Conservation (phyloP, 2,329 filamentous ascomycete genomes). For the Calonectria fujianensis region DNA sequence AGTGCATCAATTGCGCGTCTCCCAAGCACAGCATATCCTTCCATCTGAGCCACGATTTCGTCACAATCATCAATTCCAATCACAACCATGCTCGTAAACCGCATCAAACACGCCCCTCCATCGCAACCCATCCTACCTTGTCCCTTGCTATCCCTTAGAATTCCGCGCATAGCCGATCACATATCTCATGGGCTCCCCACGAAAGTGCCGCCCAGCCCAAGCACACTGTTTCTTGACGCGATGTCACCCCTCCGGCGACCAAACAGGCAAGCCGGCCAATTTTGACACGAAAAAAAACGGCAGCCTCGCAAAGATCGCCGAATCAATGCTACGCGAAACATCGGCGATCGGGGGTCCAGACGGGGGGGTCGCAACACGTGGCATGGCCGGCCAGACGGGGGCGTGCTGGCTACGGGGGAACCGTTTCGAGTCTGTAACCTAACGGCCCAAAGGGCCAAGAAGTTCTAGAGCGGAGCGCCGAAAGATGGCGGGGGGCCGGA, state of each 20-base stretch:
- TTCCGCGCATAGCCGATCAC: constrained; percentile 5
- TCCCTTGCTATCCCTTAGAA: background rate
- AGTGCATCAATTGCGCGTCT: background rate
- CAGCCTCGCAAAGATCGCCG: constrained; percentile 14
- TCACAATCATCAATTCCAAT: background rate
- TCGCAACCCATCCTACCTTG: background rate
- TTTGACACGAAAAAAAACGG: background rate
- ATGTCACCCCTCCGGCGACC: constrained; percentile 12
- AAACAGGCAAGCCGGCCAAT: constrained; percentile 19
- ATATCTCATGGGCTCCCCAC: background rate
- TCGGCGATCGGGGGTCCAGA: constrained; percentile 1
- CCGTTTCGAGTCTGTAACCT: background rate
- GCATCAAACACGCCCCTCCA: background rate
- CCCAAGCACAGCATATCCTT: background rate
- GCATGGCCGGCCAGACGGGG: constrained; percentile 17
- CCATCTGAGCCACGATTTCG: background rate
- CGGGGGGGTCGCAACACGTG: constrained; percentile 13
- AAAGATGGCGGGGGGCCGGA: background rate
- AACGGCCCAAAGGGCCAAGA: constrained; percentile 5
- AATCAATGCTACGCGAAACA: constrained; percentile 15
- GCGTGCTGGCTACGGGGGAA: background rate
- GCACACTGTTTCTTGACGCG: constrained; percentile 10
- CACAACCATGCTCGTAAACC: background rate
- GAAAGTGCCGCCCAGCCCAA: background rate
- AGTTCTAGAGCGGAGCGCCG: background rate